Percentiles rank a stretch among this genome's conserved stretches.
phyloP scores from a whole-genome alignment of 2,329 filamentous ascomycete species.

The Sporothrix euskadiensis region DNA sequence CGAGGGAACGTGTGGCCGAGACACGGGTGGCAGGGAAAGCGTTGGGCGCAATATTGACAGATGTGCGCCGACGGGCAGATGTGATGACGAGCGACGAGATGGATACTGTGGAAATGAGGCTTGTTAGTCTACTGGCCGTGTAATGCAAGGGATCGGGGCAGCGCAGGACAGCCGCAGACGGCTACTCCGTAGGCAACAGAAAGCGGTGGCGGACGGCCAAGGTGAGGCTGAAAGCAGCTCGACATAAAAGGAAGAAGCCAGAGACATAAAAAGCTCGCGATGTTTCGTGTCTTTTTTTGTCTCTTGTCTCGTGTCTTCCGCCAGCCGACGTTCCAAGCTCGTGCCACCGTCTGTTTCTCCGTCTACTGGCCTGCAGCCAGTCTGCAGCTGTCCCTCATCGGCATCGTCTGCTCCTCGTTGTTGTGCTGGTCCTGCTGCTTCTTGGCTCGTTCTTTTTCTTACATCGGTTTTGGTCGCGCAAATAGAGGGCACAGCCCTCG shows the following conservation, averaged over 20 bases:
- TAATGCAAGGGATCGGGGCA: background rate
- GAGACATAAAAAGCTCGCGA: background rate
- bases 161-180: background rate
- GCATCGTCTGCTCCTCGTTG: background rate
- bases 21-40: constrained; percentile 81
- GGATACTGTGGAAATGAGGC: constrained; percentile 61
- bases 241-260: constrained; percentile 28
- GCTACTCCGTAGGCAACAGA: too few relatives aligned
- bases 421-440: background rate
- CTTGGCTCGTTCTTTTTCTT: constrained; percentile 41
- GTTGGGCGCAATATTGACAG: constrained; percentile 81
- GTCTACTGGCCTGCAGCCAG: background rate
- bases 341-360: background rate
- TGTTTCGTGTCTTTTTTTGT: background rate
- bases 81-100: constrained; percentile 81
- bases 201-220: background rate
- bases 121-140: background rate
- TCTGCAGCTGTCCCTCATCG: background rate
- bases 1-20: constrained; percentile 67
- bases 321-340: background rate
- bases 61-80: constrained; percentile 73
- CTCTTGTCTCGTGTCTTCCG: constrained; percentile 13
- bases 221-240: constrained; percentile 12
- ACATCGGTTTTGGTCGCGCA: constrained; percentile 93
- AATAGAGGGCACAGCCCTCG: constrained; percentile 75